Evolutionary conservation across 2,329 filamentous ascomycete species (phyloP).

Genomic region (Ophiocordyceps camponoti-leonardi): DNA sequence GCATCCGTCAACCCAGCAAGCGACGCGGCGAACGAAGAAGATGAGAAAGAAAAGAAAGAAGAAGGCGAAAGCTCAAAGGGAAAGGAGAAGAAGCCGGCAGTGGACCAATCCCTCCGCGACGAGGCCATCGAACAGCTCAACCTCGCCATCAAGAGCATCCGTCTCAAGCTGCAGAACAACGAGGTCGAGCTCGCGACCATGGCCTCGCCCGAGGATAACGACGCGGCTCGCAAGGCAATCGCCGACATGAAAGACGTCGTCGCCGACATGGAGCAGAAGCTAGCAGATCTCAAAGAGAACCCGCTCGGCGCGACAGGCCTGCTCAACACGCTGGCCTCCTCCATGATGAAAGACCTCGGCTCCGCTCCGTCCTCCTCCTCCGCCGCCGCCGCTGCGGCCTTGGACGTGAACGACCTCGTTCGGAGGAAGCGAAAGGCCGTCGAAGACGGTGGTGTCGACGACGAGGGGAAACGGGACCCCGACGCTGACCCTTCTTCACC

Average conservation of each 20-base stretch:
- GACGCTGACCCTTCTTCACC: too few relatives aligned
- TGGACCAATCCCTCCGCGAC: slow-evolving; percentile 53
- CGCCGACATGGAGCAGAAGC: slow-evolving; percentile 60
- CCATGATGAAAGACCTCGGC: too few relatives aligned
- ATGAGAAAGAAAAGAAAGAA: neutral
- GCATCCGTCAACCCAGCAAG: slow-evolving; percentile 52
- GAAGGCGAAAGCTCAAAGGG: slow-evolving; percentile 2
- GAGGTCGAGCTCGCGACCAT: slow-evolving; percentile 47
- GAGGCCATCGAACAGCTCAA: slow-evolving; percentile 58
- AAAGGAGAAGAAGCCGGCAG: slow-evolving; percentile 24
- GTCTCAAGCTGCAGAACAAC: slow-evolving; percentile 52
- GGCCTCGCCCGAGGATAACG: slow-evolving; percentile 49
- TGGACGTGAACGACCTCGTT: slow-evolving; percentile 56
- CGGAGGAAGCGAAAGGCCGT: slow-evolving; percentile 38
- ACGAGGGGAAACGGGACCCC: neutral
- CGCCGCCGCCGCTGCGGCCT: slow-evolving; percentile 25
- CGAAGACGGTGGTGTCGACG: too few relatives aligned
- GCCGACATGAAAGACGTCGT: slow-evolving; percentile 63
- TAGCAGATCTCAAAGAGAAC: slow-evolving; percentile 48
- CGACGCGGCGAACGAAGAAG: neutral
- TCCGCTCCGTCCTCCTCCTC: too few relatives aligned
- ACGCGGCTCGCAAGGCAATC: slow-evolving; percentile 43
- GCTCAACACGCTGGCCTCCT: slow-evolving; percentile 13
- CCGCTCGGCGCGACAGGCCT: slow-evolving; percentile 27
- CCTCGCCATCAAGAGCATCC: slow-evolving; percentile 55